Evolutionary conservation across 2,329 filamentous ascomycete genomes (phyloP), one percentile per base, ranked within the genome.

Genomic region (Exophiala dermatitidis): DNA sequence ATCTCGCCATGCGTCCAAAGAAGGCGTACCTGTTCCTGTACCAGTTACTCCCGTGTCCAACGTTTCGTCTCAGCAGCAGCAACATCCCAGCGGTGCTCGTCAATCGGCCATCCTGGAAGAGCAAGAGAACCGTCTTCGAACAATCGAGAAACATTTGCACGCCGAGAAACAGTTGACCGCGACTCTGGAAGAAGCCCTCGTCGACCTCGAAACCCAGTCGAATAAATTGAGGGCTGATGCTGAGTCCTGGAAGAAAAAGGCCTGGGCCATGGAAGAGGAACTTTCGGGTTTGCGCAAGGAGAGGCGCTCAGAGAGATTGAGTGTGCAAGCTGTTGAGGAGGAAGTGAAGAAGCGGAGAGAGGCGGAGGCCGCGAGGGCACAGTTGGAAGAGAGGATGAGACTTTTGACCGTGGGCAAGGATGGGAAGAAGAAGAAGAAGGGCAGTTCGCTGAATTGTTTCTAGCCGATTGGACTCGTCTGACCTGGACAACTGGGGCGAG

Each of bases 161-260:
- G 93, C 93, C 2, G 93, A 98, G 76, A 95, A 95, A 68, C 91
- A 97, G 69, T 83, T 98, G 54, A 98, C 91, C 0, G 85, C 88
- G 45, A 97, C 91, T 1, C 80, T 98, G 37, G 93, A 98, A 70
- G 91, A 97, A 72, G 93, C 93, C 4, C 82, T 98, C 31, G 91
- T 89, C 1, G 93, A 98, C 65, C 81, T 98, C 36, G 93, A 98
- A 72, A 82, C 83, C 52, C 90, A 94, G 63, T 90, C 87, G 65
- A 94, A 91, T 71, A 91, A 91, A 76, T 84, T 91, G 4, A 95
- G 94, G 76, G 76, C 82, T 2, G 93, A 98, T 70, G 85, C 88
- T 68, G 93, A 97, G 49, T 81, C 79, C 32, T 97, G 90, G 87
- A 88, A 86, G 72, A 90, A 88, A 75, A 90, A 93, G 66, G 89